A percentile compares a stretch with the other conserved stretches of the same genome.
Conservation (phyloP, 495 filamentous ascomycete species). For the Cairneyella variabilis region DNA sequence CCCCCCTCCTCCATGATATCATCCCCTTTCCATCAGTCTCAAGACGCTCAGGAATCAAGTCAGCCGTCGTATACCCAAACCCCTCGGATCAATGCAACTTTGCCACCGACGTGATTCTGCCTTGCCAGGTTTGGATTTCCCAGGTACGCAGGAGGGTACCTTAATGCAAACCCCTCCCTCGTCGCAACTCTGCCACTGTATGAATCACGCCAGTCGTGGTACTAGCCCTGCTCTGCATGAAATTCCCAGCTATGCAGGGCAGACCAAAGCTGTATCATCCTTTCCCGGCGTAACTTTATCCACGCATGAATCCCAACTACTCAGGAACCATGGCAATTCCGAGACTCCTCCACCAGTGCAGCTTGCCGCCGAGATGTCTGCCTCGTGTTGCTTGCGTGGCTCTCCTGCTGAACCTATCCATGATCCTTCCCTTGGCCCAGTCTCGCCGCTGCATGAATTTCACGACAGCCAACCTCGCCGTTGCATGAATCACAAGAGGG, state of each 20-base stretch:
- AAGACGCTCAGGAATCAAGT: not conserved
- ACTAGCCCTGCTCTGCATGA: slow-evolving; percentile 14
- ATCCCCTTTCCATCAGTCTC: not conserved
- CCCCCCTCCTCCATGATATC: no score
- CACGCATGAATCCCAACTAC: slow-evolving; percentile 1
- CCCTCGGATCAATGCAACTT: slow-evolving; percentile 11
- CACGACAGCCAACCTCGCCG: slow-evolving; percentile 2
- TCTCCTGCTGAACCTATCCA: no score
- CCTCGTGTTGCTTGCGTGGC: no score
- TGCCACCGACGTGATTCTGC: not conserved
- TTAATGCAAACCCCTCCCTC: slow-evolving; percentile 16
- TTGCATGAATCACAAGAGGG: slow-evolving; percentile 2
- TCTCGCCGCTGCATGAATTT: not conserved
- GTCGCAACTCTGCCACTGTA: slow-evolving; percentile 14
- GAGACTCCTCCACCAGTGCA: not conserved
- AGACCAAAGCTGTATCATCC: slow-evolving; percentile 7
- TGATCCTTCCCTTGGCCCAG: not conserved
- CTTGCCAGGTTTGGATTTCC: slow-evolving; percentile 9
- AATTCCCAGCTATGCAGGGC: slow-evolving; percentile 11
- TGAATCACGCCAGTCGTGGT: slow-evolving; percentile 14
- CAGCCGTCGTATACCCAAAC: slow-evolving; percentile 9
- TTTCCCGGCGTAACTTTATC: slow-evolving; percentile 3
- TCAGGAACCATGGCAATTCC: slow-evolving; percentile 1
- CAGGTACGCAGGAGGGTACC: slow-evolving; percentile 8
- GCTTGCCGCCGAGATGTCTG: no score